Evolutionary conservation across 495 filamentous ascomycete genomes (phyloP).

Genomic region (Bryoglossum gracile): DNA sequence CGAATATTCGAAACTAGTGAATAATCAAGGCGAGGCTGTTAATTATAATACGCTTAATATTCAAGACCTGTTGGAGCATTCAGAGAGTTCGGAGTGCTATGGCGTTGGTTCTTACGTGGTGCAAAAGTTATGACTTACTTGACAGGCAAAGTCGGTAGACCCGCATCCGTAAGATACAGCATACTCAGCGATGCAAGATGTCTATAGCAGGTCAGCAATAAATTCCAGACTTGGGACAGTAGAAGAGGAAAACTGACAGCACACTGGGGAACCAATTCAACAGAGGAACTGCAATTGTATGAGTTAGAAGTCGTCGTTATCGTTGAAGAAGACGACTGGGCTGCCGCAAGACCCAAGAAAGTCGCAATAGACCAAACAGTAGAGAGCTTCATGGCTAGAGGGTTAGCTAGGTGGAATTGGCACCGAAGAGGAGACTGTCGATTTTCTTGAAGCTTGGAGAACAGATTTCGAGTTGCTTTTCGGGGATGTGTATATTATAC

Average conservation of each 20-base stretch:
- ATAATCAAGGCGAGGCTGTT: too few species aligned
- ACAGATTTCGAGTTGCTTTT: background rate
- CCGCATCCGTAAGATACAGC: too few species aligned
- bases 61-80: too few species aligned
- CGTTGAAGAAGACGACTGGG: background rate
- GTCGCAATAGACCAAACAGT: background rate
- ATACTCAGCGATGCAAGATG: background rate
- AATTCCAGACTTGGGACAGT: background rate
- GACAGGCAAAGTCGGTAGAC: too few species aligned
- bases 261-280: too few species aligned
- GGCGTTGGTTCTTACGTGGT: too few species aligned
- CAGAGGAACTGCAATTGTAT: background rate
- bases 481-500: background rate
- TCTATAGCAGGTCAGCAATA: background rate
- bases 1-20: too few species aligned
- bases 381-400: background rate
- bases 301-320: background rate
- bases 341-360: background rate
- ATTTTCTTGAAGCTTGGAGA: background rate
- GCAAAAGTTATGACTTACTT: too few species aligned
- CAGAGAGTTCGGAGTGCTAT: too few species aligned
- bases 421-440: background rate
- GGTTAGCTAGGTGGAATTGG: background rate
- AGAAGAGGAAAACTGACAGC: background rate
- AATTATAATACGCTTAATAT: too few species aligned